Conservation (phyloP, 23 red algal species). For the Cyanidioschyzon merolae region DNA sequence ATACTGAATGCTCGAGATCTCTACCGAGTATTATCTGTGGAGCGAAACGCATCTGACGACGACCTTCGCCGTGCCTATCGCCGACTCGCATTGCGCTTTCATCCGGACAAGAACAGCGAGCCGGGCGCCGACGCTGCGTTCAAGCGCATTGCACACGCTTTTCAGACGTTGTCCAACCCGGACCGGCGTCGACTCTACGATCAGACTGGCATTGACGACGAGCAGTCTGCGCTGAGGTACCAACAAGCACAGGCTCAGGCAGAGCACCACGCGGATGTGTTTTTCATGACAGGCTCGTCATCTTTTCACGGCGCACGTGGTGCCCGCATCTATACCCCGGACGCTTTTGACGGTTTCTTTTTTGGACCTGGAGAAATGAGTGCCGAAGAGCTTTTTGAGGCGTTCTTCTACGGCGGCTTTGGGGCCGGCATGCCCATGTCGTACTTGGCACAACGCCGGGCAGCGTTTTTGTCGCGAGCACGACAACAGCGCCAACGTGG, state of each 20-base stretch:
- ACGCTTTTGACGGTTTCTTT: background rate
- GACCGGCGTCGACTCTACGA: constrained; percentile 16
- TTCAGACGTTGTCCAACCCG: constrained; percentile 22
- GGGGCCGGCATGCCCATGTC: background rate
- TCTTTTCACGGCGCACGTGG: background rate
- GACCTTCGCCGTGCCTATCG: constrained; percentile 68
- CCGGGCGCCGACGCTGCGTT: constrained; percentile 34
- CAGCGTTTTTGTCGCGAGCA: background rate
- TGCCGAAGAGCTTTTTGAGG: constrained; percentile 17
- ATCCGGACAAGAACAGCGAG: constrained; percentile 32
- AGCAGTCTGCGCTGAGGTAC: background rate
- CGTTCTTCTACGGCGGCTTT: constrained; percentile 6
- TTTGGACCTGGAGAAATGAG: background rate
- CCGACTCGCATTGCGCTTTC: constrained; percentile 64
- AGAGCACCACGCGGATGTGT: background rate
- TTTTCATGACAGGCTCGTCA: background rate
- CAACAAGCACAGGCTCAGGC: background rate
- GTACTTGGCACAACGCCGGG: background rate
- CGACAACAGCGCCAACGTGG: background rate
- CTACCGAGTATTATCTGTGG: constrained; percentile 65
- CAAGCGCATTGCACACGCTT: constrained; percentile 27
- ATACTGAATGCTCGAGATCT: constrained; percentile 29
- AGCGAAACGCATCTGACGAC: constrained; percentile 33
- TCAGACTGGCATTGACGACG: constrained; percentile 18
- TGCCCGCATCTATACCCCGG: background rate